Percentiles rank a stretch among this genome's conserved stretches.
Conservation (phyloP, 148 eudicot genomes). For the Rhododendron vialii region DNA sequence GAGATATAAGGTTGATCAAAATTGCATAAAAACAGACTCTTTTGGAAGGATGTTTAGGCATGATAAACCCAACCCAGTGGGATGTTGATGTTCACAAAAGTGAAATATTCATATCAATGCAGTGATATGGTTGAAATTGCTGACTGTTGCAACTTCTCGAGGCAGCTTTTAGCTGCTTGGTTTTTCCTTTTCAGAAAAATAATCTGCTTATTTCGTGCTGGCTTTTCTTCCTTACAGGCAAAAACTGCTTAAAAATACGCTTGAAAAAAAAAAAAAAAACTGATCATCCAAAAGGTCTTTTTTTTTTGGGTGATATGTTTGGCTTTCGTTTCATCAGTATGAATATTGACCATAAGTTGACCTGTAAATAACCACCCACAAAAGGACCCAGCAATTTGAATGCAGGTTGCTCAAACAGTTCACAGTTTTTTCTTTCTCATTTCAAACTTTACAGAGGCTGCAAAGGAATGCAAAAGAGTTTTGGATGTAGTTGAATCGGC, state of each 20-base stretch:
- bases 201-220: not conserved
- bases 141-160: not conserved
- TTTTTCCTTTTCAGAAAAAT: not conserved
- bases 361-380: not conserved
- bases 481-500: conserved; percentile 82
- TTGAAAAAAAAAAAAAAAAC: not conserved
- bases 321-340: not conserved
- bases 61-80: not conserved
- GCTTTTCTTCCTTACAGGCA: not conserved
- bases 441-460: conserved; percentile 52
- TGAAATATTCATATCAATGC: not conserved
- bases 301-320: not conserved
- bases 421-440: not conserved
- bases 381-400: not conserved
- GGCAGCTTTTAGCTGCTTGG: not conserved
- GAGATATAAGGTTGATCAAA: not conserved
- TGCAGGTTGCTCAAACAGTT: not conserved
- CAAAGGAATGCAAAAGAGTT: conserved; percentile 69
- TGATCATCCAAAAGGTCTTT: not conserved
- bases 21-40: not conserved
- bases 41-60: not conserved
- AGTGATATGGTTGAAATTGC: not conserved
- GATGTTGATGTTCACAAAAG: not conserved
- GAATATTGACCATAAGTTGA: not conserved
- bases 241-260: not conserved